Conservation (phyloP, 345 rosid species). For the Eucalyptus erythrocorys region DNA sequence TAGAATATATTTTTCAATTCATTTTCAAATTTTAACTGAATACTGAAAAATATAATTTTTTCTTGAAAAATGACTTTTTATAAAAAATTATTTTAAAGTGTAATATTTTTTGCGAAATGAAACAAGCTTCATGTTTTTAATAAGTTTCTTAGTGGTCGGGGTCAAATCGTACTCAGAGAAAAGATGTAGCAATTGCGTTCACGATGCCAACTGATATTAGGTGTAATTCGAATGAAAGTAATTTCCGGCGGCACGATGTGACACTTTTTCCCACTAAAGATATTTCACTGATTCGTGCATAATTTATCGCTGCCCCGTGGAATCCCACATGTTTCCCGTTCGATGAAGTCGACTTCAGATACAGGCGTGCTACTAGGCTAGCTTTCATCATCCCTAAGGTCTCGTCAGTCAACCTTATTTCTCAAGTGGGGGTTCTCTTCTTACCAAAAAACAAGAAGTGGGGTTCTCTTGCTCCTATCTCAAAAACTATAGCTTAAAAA, state of each 20-base stretch:
- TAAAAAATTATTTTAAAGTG: fast-evolving
- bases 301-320: background rate
- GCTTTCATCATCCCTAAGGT: background rate
- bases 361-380: background rate
- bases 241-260: fast-evolving
- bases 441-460: too few relatives aligned
- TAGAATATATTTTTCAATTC: too few relatives aligned
- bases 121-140: too few relatives aligned
- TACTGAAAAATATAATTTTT: too few relatives aligned
- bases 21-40: too few relatives aligned
- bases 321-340: background rate
- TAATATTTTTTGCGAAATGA: fast-evolving
- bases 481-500: background rate
- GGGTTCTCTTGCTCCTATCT: background rate
- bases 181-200: too few relatives aligned
- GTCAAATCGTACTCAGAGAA: too few relatives aligned
- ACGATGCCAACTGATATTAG: too few relatives aligned
- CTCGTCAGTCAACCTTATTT: background rate
- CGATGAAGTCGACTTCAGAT: background rate
- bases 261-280: too few relatives aligned
- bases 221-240: too few relatives aligned
- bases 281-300: background rate
- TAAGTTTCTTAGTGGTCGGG: too few relatives aligned
- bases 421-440: background rate
- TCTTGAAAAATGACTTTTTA: too few relatives aligned